A percentile compares a stretch with the other conserved stretches of the same genome.
Conservation (phyloP, 768 basidiomycete genomes). For the Dendrothele bispora region DNA sequence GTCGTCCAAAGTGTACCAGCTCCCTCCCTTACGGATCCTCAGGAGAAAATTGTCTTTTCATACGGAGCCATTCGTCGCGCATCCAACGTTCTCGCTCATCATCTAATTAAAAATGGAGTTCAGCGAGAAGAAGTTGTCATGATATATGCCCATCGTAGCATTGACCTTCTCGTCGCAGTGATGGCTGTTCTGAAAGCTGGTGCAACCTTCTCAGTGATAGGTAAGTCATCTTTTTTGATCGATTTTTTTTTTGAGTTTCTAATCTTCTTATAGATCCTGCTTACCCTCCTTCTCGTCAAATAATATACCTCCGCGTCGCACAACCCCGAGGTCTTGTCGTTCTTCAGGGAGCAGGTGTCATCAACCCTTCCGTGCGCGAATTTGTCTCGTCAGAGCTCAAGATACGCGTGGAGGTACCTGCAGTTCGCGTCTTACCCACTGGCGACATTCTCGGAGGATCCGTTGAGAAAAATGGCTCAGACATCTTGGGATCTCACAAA, state of each 20-base stretch:
- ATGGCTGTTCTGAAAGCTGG: slow-evolving; percentile 97
- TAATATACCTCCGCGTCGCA: slow-evolving; percentile 89
- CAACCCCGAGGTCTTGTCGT: slow-evolving; percentile 89
- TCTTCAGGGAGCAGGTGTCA: slow-evolving; percentile 84
- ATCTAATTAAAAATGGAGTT: slow-evolving; percentile 82
- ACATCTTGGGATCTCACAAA: slow-evolving; percentile 59
- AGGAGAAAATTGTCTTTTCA: slow-evolving; percentile 63
- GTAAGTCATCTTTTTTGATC: slow-evolving; percentile 41
- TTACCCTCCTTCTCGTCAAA: slow-evolving; percentile 92
- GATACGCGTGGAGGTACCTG: slow-evolving; percentile 90
- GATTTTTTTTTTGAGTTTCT: neutral
- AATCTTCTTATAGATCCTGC: slow-evolving; percentile 74
- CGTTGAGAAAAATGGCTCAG: slow-evolving; percentile 35
- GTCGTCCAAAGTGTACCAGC: slow-evolving; percentile 77
- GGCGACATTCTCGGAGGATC: slow-evolving; percentile 69
- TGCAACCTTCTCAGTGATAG: slow-evolving; percentile 96
- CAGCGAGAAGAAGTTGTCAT: slow-evolving; percentile 95
- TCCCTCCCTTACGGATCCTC: slow-evolving; percentile 35
- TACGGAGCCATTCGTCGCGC: slow-evolving; percentile 83
- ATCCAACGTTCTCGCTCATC: slow-evolving; percentile 87
- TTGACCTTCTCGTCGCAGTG: slow-evolving; percentile 95
- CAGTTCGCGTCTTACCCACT: slow-evolving; percentile 68
- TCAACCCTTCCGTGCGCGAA: slow-evolving; percentile 78
- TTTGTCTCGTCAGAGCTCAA: slow-evolving; percentile 77
- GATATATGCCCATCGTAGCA: slow-evolving; percentile 95